Conservation (phyloP, 2,329 filamentous ascomycete species). For the Zymoseptoria brevis region DNA sequence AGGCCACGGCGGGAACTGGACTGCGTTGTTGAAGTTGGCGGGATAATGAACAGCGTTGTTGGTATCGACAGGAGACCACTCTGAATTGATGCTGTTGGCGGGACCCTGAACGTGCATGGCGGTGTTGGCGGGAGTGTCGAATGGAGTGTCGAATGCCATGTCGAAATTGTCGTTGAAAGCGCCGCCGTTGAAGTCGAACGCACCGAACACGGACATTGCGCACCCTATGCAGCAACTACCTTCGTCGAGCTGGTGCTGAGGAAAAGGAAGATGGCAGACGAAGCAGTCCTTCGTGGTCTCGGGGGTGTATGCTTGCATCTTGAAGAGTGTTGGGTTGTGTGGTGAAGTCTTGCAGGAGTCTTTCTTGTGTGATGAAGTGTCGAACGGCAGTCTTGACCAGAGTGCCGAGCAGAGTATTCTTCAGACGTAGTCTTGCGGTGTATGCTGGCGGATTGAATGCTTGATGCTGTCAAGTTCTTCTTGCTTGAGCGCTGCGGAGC, state of each 20-base stretch:
- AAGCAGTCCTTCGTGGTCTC: neutral
- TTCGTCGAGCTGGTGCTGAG: neutral
- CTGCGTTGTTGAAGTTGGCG: too few species aligned
- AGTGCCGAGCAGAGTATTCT: neutral
- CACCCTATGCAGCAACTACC: neutral
- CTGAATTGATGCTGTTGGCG: too few species aligned
- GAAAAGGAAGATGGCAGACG: neutral
- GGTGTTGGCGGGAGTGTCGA: too few species aligned
- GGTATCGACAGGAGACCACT: too few species aligned
- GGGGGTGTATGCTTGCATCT: neutral
- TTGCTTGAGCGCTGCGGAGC: neutral
- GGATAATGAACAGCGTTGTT: too few species aligned
- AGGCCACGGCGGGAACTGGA: too few species aligned
- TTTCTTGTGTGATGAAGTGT: neutral
- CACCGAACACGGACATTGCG: too few species aligned
- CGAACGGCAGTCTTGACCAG: neutral
- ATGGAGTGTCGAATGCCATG: too few species aligned
- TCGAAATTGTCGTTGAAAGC: too few species aligned
- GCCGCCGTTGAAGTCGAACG: too few species aligned
- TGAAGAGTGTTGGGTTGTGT: neutral
- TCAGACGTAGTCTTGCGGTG: neutral
- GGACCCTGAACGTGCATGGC: too few species aligned
- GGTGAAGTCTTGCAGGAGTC: neutral
- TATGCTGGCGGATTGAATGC: neutral
- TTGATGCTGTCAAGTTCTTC: neutral